Base-by-base conservation (phyloP, 2,329 filamentous ascomycete species). In the Penicillium rolfsii region DNA sequence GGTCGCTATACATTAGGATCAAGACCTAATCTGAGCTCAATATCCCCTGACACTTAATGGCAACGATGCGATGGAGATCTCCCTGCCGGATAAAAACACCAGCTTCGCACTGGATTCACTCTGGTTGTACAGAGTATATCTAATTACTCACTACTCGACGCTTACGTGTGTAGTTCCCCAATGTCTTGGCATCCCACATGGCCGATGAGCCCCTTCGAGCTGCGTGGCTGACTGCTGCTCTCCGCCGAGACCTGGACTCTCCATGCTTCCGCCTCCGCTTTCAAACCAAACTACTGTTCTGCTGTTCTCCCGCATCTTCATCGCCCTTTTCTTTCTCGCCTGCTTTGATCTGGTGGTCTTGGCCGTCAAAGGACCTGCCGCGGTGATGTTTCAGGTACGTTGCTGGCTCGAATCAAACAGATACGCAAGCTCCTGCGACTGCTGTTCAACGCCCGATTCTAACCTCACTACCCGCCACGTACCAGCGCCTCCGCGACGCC, bases 401-500 rank as follows among this genome's bases (percentile, higher is more conserved):
- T 26, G 22, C 35, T 35, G 26, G 22, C 45, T 28, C 22, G 38
- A 28, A 26, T 24, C 28, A 14, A 14, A 36, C n/a, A 22, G 5
- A n/a, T 33, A 35, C 30, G 50, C 50, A 22, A 26, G 19, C 50
- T 53, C 50, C 52, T 43, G 52, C 52, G 52, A 38, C 36, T 7
- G 50, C 26, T 11, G 30, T 33, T 2, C 30, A 12, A 19, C 14
- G 7, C n/a, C 16, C 43, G 12, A 54, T 46, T 41, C 40, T 57
- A 19, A 54, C 54, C 35, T 1, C 2, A 36, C 35, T 36, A 54
- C 52, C 50, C 30, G 26, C 30, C 19, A 5, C 54, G 22, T 38
- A 28, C 43, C 74, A 95, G 90, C 87, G 91, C 82, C 82, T 96
- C 70, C 91, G 91, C 80, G 91, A 89, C 71, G 90, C 90, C 61